Base-by-base conservation (phyloP, 2,329 filamentous ascomycete genomes). In the Rasamsonia emersonii region DNA sequence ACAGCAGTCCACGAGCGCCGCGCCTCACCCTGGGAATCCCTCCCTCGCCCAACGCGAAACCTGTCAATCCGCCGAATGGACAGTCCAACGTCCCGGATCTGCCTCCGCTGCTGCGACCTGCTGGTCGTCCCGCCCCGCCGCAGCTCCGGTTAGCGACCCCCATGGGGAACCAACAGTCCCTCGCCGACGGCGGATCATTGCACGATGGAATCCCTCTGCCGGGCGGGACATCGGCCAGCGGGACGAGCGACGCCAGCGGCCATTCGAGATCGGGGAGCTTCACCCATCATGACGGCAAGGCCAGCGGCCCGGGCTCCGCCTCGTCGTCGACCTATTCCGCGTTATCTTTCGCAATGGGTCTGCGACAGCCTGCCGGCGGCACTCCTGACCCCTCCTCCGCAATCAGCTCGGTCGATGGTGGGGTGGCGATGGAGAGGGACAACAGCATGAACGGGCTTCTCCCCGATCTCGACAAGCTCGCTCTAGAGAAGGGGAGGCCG, bases 1-100 rank as follows among this genome's bases (percentile, higher is more conserved):
- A 68, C 45, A 66, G 70, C 43, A 77, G 75, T 37, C 66, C 71
- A 38, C 72, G 82, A 42, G 70, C 81, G 32, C 86, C 86, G 17
- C 78, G 82, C 48, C 73, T 96, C 37, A 89, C 86, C 26, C 75
- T 96, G 35, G 84, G 88, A 27, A 96, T 96, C 37, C 89, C 89
- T 21, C 79, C 83, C 1, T 93, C 86, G 20, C 84, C 86, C 29
- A 89, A 77, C 61, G 80, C 71, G 40, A 85, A 88, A 58, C 78
- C 88, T 2, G 76, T 91, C 31, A 74, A 73, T 21, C 45, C 41
- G 18, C 14, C 18, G 10, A 46, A 48, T 44, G 70, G 67, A 45
- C 59, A 69, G 49, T 62, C 54, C 18, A 51, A 52, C 46, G 54
- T 49, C 47, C 52, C 48, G 37, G 49, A 52, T 44, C 50, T 56